Evolutionary conservation across 352 stramenopile genomes (phyloP), one percentile per base, ranked within the genome.

Genomic region (Pythium apleroticum): DNA sequence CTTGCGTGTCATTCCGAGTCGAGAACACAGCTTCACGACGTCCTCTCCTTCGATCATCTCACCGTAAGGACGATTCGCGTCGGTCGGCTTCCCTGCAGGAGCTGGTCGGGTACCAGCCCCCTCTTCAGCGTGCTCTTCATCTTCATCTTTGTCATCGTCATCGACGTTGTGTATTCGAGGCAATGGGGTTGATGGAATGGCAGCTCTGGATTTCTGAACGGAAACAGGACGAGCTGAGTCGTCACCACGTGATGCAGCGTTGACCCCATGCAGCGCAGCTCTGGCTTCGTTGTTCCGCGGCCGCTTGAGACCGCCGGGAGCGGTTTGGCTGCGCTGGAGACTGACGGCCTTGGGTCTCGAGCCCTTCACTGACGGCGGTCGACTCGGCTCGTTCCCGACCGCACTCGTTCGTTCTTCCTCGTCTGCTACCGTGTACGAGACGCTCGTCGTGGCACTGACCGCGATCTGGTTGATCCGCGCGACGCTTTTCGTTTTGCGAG

Each of bases 21-120:
- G 57, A 5, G n/a, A 24, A 46, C 62, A 74, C 17, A 74, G 46
- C 22, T 41, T 31, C 5, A 27, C 39, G 14, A 70, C 67, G n/a
- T 70, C 62, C 0, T 57, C 33, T 20, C 46, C 57, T 0, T 74
- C 62, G 12, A 74, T 43, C 63, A 70, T 70, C 30, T 64, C 58
- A 19, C 57, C 62, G 30, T 65, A 74, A 46, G 52, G 27, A 41
- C 50, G 37, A 7, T 62, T 59, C 4, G 5, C 20, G 8, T 52
- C 37, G 9, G 14, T 5, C 10, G 15, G 15, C 20, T 60, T 52
- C 14, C 3, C 12, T 37, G 11, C 12, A 15, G 33, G 27, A 49
- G 57, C 30, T 20, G 33, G 31, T 25, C 3, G 6, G 7, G 19
- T 31, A 12, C 3, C 25, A 30, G 31, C 22, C 24, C 19, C 8